A percentile compares a stretch with the other conserved stretches of the same genome.
phyloP scores from a whole-genome alignment of 129 eudicot genomes.

The Centella asiatica region DNA sequence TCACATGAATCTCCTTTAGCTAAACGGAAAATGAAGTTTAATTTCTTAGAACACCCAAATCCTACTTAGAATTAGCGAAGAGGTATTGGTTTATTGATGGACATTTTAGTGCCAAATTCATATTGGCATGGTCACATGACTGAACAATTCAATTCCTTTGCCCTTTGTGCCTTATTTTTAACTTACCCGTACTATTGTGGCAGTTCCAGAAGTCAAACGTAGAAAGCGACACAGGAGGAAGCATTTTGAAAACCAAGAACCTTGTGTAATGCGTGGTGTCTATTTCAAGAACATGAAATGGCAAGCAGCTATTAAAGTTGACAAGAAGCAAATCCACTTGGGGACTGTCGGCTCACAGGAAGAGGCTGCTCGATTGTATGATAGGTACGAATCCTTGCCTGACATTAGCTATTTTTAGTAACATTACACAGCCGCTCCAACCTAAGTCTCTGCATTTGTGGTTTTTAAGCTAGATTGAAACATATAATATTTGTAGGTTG shows the following conservation, averaged over 20 bases:
- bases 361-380: constrained; percentile 96
- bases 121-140: too few species aligned
- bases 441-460: neutral
- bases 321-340: constrained; percentile 93
- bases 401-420: neutral
- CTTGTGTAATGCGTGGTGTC: constrained; percentile 72
- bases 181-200: constrained; percentile 1
- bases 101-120: neutral
- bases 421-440: neutral
- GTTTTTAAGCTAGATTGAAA: neutral
- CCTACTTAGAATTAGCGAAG: neutral
- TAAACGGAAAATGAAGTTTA: neutral
- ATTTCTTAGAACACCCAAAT: neutral
- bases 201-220: constrained; percentile 57
- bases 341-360: constrained; percentile 91
- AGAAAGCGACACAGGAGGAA: constrained; percentile 82
- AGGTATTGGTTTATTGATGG: neutral
- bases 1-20: neutral
- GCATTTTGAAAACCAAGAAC: constrained; percentile 64
- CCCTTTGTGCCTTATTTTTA: neutral
- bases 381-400: constrained; percentile 47
- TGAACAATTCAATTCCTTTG: neutral
- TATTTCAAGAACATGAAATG: constrained; percentile 94
- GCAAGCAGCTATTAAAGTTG: constrained; percentile 99
- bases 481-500: neutral